Evolutionary conservation across 1,284 basidiomycete genomes (phyloP), one percentile per base, ranked within the genome.

Genomic region (Ustilago cynodontis): DNA sequence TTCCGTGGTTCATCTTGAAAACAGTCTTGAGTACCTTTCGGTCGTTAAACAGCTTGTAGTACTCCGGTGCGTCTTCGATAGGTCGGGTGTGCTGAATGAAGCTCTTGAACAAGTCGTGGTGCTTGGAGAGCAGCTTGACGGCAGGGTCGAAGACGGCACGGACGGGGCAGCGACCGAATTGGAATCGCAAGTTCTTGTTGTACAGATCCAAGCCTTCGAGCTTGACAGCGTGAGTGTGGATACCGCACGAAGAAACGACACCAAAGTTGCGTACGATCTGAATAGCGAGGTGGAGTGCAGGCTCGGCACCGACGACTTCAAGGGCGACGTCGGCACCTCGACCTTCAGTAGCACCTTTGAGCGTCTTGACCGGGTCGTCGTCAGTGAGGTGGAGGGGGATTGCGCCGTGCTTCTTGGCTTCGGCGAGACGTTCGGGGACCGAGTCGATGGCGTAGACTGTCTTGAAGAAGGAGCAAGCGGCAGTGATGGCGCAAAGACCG

Each of bases 161-260:
- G 8, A 85, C 94, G 18, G 93, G 93, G 82, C 94, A 96, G 18
- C 94, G 89, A 10, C 94, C 94, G 83, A 94, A 94, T 78, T 92
- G 91, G 59, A 93, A 77, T 14, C 79, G 78, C 26, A 86, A 88
- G 82, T 94, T 95, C 87, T 94, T 94, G 87, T 91, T 89, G 86
- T 95, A 96, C 47, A 93, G 85, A 50, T 91, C 87, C 9, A 83
- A 82, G 7, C 88, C 88, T 7, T 83, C 75, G 20, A 88, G 62
- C 1, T 80, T 78, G 31, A 87, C 71, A 8, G 77, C 56, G 43
- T 86, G 79, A 9, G 80, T 86, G 78, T 87, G 87, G 16, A 93
- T 92, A 7, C 94, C 94, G 22, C 93, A 92, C 6, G 92, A 93
- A 35, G 89, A 89, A 68, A 95, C 90, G 14, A 91, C 91, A 7